Base-by-base conservation (phyloP, 2,329 filamentous ascomycete genomes). In the Fusarium redolens region DNA sequence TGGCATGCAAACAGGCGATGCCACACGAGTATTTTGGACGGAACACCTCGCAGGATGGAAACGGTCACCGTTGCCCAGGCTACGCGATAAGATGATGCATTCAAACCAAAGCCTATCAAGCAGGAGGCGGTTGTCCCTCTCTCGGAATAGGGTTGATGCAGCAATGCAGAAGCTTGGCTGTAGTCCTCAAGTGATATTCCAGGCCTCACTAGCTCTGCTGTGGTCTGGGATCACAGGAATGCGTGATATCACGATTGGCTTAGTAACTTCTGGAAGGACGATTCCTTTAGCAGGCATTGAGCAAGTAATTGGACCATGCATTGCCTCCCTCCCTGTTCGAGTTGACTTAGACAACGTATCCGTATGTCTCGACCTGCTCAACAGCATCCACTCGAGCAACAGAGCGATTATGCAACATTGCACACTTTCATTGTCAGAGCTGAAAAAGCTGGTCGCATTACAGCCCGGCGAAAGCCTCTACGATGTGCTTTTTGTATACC, bases 401-500 rank as follows among this genome's bases (percentile, higher is more conserved):
- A 88, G 92, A 38, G 85, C 87, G 7, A 86, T 91, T 61, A 85
- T 97, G 57, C 85, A 89, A 20, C 86, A 96, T 78, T 88, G 88
- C 28, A 83, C 84, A 2, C 77, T 95, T 10, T 86, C 93, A 0
- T 85, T 97, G 5, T 83, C 89, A 2, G 90, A 94, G 4, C 93
- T 97, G 72, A 92, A 90, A 76, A 89, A 88, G 72, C 81, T 87
- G 3, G 88, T 87, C 6, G 87, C 86, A 0, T 68, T 92, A 2
- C 82, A 86, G 33, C 85, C 89, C 1, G 84, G 86, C 2, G 86
- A 89, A 43, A 82, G 82, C 3, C 81, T 97, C 0, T 97, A 96
- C 74, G 93, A 97, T 73, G 87, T 91, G 1, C 83, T 97, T 0
- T 92, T 97, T 75, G 91, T 95, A 1, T 98, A 95, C 86, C 95